Conservation (phyloP, 2,329 filamentous ascomycete species). For the Graphium sp. region DNA sequence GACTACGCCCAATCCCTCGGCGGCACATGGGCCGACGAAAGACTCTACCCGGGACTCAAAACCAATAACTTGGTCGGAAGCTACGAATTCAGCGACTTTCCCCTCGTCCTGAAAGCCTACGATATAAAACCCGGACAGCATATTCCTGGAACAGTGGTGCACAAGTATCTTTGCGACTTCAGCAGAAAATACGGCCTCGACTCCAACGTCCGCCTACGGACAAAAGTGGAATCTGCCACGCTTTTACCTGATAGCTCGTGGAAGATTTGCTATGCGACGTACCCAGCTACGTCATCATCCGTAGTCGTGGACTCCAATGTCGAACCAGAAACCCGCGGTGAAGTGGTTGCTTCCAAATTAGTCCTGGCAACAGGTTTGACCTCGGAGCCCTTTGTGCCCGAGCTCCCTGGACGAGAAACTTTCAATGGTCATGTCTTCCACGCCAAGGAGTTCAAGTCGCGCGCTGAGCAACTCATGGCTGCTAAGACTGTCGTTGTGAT, state of each 20-base stretch:
- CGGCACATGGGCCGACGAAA: constrained; percentile 6
- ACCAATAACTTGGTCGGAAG: constrained; percentile 7
- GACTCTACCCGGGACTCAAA: constrained; percentile 7
- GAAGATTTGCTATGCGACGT: constrained; percentile 2
- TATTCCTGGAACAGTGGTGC: constrained; percentile 5
- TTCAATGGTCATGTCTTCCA: constrained; percentile 8
- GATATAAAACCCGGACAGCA: constrained; percentile 4
- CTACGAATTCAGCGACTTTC: constrained; percentile 7
- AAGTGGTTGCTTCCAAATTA: constrained; percentile 4
- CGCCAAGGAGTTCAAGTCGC: constrained; percentile 6
- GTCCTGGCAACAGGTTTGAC: constrained; percentile 8
- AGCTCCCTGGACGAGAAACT: constrained; percentile 3
- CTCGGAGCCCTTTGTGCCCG: constrained; percentile 5
- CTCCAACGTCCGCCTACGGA: constrained; percentile 3
- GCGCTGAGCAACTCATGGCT: constrained; percentile 1
- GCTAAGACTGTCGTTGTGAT: constrained; percentile 6
- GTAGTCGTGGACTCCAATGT: not conserved
- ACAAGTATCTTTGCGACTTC: constrained; percentile 6
- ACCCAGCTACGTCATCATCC: not conserved
- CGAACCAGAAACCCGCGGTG: not conserved
- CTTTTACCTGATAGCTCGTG: not conserved
- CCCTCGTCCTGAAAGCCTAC: constrained; percentile 4
- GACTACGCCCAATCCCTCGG: constrained; percentile 4
- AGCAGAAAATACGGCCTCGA: constrained; percentile 3
- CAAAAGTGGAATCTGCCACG: constrained; percentile 4